Conservation (phyloP, 352 stramenopile species). For the Nothophytophthora sp. region DNA sequence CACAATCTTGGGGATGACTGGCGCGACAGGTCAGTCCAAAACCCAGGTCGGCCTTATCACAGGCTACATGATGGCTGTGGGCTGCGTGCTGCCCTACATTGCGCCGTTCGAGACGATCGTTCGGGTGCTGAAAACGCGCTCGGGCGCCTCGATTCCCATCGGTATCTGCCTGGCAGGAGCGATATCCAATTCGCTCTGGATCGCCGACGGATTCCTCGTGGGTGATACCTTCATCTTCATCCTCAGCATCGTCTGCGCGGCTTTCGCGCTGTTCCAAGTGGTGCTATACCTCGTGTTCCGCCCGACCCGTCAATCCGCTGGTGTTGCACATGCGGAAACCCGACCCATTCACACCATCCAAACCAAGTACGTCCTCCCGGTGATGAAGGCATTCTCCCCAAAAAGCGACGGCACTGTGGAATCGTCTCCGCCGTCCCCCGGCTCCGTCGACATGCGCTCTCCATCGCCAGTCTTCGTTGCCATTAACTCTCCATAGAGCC, state of each 20-base stretch:
- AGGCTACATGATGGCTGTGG: constrained; percentile 34
- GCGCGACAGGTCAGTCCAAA: constrained; percentile 10
- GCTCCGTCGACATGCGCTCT: constrained; percentile 15
- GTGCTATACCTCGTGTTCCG: constrained; percentile 25
- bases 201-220: constrained; percentile 22
- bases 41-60: constrained; percentile 15
- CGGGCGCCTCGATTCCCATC: constrained; percentile 29
- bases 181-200: constrained; percentile 35
- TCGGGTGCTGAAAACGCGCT: constrained; percentile 33
- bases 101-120: constrained; percentile 42
- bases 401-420: constrained; percentile 19
- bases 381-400: constrained; percentile 1
- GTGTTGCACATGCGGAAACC: not conserved
- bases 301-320: constrained; percentile 11
- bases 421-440: constrained; percentile 16
- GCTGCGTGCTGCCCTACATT: constrained; percentile 31
- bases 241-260: constrained; percentile 12
- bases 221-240: constrained; percentile 19
- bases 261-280: constrained; percentile 23
- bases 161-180: constrained; percentile 26
- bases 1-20: constrained; percentile 21
- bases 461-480: constrained; percentile 2
- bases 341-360: not conserved
- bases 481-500: not conserved
- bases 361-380: constrained; percentile 10